Conservation (phyloP, 257 asterid species). For the Gentiana straminea region DNA sequence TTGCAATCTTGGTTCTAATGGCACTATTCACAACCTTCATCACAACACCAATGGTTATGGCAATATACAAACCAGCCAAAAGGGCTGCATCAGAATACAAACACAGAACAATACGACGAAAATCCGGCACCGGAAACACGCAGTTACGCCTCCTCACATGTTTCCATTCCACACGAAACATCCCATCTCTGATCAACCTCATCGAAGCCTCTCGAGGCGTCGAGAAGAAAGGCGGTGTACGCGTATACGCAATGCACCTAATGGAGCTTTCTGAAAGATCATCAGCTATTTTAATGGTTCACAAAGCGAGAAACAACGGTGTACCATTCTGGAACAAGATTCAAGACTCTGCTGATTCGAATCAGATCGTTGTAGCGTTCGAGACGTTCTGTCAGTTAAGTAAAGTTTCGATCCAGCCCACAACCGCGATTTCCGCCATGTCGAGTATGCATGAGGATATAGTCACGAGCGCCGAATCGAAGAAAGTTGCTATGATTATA, state of each 20-base stretch:
- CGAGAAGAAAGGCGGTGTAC: conserved; percentile 33
- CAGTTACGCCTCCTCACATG: conserved; percentile 42
- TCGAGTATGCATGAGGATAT: conserved; percentile 43
- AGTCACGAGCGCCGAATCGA: conserved; percentile 24
- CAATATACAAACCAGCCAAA: conserved; percentile 46
- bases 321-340: conserved; percentile 27
- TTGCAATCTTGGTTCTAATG: conserved; percentile 56
- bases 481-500: conserved; percentile 36
- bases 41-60: conserved; percentile 44
- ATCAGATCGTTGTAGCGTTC: conserved; percentile 32
- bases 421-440: conserved; percentile 37
- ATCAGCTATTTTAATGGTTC: conserved; percentile 53
- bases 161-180: conserved; percentile 38
- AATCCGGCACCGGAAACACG: conserved; percentile 11
- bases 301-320: conserved; percentile 36
- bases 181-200: conserved; percentile 45
- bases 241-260: conserved; percentile 47
- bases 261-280: conserved; percentile 54
- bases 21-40: conserved; percentile 54
- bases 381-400: conserved; percentile 39
- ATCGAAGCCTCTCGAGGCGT: conserved; percentile 47
- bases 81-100: conserved; percentile 17
- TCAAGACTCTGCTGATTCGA: conserved; percentile 14
- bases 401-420: conserved; percentile 33
- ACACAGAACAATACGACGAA: conserved; percentile 36